Base-by-base conservation (phyloP, 106 monocot species). In the Cymbidium sinense region DNA sequence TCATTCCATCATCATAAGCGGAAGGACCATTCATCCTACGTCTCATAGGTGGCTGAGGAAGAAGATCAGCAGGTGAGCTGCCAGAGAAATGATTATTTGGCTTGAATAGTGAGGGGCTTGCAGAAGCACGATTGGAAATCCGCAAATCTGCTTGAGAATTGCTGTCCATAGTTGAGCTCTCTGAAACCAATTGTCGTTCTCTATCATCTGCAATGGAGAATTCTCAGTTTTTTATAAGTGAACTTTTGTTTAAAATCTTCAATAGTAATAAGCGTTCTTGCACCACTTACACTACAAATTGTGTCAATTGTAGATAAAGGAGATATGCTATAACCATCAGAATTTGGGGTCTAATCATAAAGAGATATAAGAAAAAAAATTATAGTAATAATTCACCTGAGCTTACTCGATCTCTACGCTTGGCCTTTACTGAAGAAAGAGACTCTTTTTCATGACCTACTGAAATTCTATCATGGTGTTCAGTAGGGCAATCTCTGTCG, bases 1-100 rank as follows among this genome's bases (percentile, higher is more conserved):
- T 89, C 71, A 37, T 64, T 30, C 92, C 94, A 78, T 98, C 88
- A 73, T 83, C 86, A 78, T 88, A 83, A 58, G 78, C 64, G 27
- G 88, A 78, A 51, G 84, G 82, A 70, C 69, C 82, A 52, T 79
- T 83, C 43, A 50, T 62, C 9, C 81, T 83, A 79, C 35, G 37
- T 76, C 86, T 87, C 2, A 76, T 41, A 76, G 85, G 78, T 54
- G 84, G 73, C 20, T 71, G 87, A 65, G 81, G 86, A 4, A 70
- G 76, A 34, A 73, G 81, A 81, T 82, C 79, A 44, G 39, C 75
- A 23, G 79, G 82, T 37, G 86, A 91, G 77, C 34, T 79, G 37
- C 67, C 67, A 51, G 75, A 77, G 51, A 85, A 75, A 67, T 81
- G 70, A 41, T 75, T 84, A 33, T 34, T 34, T 62, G 83, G 80